phyloP scores from a whole-genome alignment of 2,329 filamentous ascomycete genomes.

The Ambrosiella xylebori region DNA sequence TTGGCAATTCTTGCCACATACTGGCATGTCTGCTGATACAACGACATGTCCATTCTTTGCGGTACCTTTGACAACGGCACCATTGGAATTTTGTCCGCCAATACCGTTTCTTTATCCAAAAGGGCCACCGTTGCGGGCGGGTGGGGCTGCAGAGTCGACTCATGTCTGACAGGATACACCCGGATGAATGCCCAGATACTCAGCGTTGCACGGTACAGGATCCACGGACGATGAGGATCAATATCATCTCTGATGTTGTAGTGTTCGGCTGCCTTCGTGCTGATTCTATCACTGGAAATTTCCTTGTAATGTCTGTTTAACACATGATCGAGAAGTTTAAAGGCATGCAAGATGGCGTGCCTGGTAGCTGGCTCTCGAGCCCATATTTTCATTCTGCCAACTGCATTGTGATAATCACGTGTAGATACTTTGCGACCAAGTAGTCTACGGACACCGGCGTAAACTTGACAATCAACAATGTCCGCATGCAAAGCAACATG shows the following conservation, averaged over 20 bases:
- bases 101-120: not conserved
- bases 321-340: constrained; percentile 64
- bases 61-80: not conserved
- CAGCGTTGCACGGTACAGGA: constrained; percentile 71
- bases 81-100: no score
- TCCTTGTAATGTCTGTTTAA: constrained; percentile 23
- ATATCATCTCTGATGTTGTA: constrained; percentile 67
- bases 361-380: constrained; percentile 56
- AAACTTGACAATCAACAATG: constrained; percentile 79
- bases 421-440: constrained; percentile 64
- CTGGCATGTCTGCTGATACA: not conserved
- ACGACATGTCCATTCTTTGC: not conserved
- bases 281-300: constrained; percentile 16
- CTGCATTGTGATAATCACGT: constrained; percentile 55
- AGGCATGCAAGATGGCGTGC: constrained; percentile 69
- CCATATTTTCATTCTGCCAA: constrained; percentile 64
- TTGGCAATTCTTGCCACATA: constrained; percentile 33
- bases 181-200: constrained; percentile 72
- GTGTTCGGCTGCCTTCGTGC: constrained; percentile 12
- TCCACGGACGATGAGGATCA: constrained; percentile 75
- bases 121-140: constrained; percentile 3
- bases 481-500: constrained; percentile 83
- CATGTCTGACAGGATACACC: constrained; percentile 6
- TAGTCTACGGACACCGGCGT: constrained; percentile 59
- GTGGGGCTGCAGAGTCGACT: constrained; percentile 1